These are phyloP conservation scores for Aspergillus hortae DNA, from an alignment of 2,329 filamentous ascomycete species.

Conservation along the genomic window DNA sequence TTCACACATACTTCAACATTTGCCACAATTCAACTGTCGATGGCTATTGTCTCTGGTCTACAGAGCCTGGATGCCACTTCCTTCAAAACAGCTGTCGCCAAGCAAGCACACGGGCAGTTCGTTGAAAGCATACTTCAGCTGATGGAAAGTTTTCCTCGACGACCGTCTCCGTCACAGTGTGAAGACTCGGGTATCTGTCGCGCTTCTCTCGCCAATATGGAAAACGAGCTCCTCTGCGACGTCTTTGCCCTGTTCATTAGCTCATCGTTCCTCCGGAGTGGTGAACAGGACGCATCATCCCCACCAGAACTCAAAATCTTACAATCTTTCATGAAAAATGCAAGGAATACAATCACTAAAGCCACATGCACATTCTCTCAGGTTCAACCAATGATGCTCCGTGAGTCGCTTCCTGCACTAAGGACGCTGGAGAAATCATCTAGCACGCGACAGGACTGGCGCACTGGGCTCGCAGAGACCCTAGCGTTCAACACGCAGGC, in stretches of 20 bases:
- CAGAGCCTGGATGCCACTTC: conserved; percentile 11
- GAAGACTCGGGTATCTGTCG: conserved; percentile 17
- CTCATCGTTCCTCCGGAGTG: conserved; percentile 11
- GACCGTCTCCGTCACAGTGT: conserved; percentile 16
- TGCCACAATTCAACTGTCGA: conserved; percentile 19
- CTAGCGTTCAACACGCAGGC: conserved; percentile 42
- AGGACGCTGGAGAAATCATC: conserved; percentile 13
- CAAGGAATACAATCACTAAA: conserved; percentile 8
- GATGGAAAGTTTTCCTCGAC: conserved; percentile 20
- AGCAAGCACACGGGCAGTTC: conserved; percentile 12
- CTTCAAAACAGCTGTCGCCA: conserved; percentile 6
- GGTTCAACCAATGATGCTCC: conserved; percentile 8
- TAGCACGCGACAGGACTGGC: conserved; percentile 47
- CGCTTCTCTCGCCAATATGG: conserved; percentile 11
- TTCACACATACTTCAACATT: conserved; percentile 6
- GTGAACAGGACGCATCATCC: not conserved
- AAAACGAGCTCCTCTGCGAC: conserved; percentile 25
- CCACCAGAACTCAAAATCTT: conserved; percentile 13
- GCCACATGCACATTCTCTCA: conserved; percentile 16
- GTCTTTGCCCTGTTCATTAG: conserved; percentile 24
- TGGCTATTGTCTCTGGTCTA: conserved; percentile 22
- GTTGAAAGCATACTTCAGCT: conserved; percentile 15
- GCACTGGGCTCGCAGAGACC: conserved; percentile 41
- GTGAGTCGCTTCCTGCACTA: conserved; percentile 8
- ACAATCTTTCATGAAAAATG: conserved; percentile 17